Percentiles rank a stretch among this genome's conserved stretches.
These are phyloP conservation scores for Petasospora rhodanensis DNA, from an alignment of 1,139 yeast genomes.

Conservation along the genomic window DNA sequence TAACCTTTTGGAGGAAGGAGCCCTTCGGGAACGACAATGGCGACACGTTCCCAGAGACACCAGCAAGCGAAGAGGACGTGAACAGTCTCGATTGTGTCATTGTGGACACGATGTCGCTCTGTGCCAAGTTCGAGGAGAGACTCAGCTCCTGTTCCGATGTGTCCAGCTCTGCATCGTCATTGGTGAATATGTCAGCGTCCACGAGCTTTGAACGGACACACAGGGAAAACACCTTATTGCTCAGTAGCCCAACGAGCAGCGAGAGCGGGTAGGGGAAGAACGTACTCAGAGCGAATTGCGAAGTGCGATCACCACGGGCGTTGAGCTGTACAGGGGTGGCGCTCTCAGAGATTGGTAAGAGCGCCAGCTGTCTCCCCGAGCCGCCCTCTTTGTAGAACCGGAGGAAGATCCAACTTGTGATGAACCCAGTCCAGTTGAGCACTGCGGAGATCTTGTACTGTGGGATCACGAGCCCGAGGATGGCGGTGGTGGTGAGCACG, in stretches of 20 bases:
- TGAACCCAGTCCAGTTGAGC: slow-evolving; percentile 24
- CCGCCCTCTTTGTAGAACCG: slow-evolving; percentile 39
- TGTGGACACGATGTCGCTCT: slow-evolving; percentile 22
- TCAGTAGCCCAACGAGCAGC: slow-evolving; percentile 25
- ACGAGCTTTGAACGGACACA: slow-evolving; percentile 29
- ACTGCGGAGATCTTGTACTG: slow-evolving; percentile 3
- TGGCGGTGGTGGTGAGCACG: slow-evolving; percentile 23
- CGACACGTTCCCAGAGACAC: slow-evolving; percentile 31
- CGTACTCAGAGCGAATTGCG: slow-evolving; percentile 39
- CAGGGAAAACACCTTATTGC: slow-evolving; percentile 24
- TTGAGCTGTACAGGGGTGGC: neutral
- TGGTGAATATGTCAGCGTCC: slow-evolving; percentile 29
- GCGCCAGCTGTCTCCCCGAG: slow-evolving; percentile 40
- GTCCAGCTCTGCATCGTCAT: slow-evolving; percentile 27
- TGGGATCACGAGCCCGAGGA: slow-evolving; percentile 22
- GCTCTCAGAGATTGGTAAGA: slow-evolving; percentile 32
- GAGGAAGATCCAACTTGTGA: slow-evolving; percentile 39
- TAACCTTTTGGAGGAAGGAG: slow-evolving; percentile 1
- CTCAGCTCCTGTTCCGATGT: slow-evolving; percentile 17
- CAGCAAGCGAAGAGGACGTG: slow-evolving; percentile 40
- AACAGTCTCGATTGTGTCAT: slow-evolving; percentile 35
- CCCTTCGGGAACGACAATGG: slow-evolving; percentile 25
- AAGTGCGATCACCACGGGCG: slow-evolving; percentile 37
- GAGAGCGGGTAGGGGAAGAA: slow-evolving; percentile 44
- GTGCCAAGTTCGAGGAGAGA: slow-evolving; percentile 16